Conservation (phyloP, 2,329 filamentous ascomycete species). For the Dactylella cylindrospora region DNA sequence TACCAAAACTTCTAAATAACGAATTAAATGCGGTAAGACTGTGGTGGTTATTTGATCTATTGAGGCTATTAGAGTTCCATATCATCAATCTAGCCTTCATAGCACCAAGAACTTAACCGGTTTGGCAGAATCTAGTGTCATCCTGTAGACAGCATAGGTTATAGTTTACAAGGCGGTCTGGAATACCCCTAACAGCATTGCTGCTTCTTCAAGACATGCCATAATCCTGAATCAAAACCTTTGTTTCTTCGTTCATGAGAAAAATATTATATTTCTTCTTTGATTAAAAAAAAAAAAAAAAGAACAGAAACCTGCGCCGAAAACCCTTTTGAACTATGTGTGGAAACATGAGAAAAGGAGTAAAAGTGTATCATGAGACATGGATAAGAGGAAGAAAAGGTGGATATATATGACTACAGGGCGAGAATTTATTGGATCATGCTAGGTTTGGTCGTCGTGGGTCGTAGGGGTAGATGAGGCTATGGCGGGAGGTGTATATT, state of each 20-base stretch:
- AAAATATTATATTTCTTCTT: constrained; percentile 43
- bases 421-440: neutral
- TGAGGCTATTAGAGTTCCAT: too few species aligned
- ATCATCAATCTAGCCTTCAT: too few species aligned
- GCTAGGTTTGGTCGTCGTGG: neutral
- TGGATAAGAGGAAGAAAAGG: constrained; percentile 8
- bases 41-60: too few species aligned
- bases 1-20: too few species aligned
- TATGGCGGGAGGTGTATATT: constrained; percentile 2
- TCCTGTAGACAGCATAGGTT: too few species aligned
- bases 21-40: too few species aligned
- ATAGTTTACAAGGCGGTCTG: too few species aligned
- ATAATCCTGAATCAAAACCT: neutral
- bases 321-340: constrained; percentile 30
- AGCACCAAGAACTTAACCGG: too few species aligned
- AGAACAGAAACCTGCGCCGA: neutral
- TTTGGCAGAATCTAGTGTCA: too few species aligned
- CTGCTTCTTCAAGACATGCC: too few species aligned
- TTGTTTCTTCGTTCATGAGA: constrained; percentile 21
- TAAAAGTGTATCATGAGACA: constrained; percentile 34
- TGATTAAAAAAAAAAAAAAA: constrained; percentile 15
- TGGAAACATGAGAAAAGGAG: constrained; percentile 35
- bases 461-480: constrained; percentile 7
- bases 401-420: neutral
- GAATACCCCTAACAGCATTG: too few species aligned